phyloP scores from a whole-genome alignment of 2,329 filamentous ascomycete genomes.

The Neurospora sp. region DNA sequence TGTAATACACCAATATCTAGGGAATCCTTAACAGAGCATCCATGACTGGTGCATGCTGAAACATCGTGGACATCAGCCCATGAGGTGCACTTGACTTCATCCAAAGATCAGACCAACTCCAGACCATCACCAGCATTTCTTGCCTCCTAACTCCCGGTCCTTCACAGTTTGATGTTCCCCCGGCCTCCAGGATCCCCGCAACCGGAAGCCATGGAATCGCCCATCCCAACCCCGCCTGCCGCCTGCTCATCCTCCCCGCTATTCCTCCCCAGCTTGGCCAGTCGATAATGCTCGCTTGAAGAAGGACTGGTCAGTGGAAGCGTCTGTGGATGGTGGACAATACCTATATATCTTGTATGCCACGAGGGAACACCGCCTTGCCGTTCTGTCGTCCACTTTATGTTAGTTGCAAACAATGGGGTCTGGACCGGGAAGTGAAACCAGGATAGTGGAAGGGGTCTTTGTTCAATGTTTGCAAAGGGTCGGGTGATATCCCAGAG shows the following conservation, averaged over 20 bases:
- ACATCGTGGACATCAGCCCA: not conserved
- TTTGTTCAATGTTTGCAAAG: not conserved
- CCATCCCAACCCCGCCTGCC: not conserved
- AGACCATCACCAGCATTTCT: not conserved
- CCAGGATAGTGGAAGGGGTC: not conserved
- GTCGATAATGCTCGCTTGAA: not conserved
- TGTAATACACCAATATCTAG: not conserved
- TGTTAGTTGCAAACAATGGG: not conserved
- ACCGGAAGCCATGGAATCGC: not conserved
- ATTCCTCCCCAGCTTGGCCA: not conserved
- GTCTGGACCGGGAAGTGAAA: not conserved
- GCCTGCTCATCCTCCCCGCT: not conserved
- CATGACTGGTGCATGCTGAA: not conserved
- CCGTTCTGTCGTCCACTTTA: not conserved
- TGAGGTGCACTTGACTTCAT: not conserved
- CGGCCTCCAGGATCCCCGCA: not conserved
- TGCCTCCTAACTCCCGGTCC: not conserved
- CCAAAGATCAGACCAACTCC: not conserved
- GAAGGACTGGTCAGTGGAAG: not conserved
- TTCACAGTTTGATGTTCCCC: not conserved
- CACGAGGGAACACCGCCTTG: not conserved
- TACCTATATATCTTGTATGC: not conserved
- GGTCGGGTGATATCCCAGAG: not conserved
- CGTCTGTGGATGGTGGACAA: not conserved
- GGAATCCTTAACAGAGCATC: not conserved